Conservation (phyloP, 345 rosid species). For the Clarkia xantiana region DNA sequence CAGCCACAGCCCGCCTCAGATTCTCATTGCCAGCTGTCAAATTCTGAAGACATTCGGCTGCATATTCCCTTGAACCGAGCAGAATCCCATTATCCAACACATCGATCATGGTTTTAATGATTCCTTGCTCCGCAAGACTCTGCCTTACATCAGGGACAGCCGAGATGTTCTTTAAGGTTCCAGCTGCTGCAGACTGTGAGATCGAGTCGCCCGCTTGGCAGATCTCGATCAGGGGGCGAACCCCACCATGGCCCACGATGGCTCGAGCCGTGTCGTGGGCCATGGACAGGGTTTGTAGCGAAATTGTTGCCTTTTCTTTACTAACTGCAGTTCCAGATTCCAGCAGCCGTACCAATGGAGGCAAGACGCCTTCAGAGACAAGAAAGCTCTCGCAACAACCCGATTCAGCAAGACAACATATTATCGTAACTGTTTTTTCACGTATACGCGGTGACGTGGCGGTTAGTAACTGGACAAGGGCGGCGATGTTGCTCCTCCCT, state of each 20-base stretch:
- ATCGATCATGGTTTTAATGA: slow-evolving; percentile 54
- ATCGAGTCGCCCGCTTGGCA: slow-evolving; percentile 78
- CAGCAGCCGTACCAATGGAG: slow-evolving; percentile 71
- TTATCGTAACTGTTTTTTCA: slow-evolving; percentile 58
- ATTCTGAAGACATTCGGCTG: slow-evolving; percentile 86
- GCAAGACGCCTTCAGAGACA: slow-evolving; percentile 69
- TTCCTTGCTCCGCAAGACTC: slow-evolving; percentile 67
- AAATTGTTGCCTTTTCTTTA: slow-evolving; percentile 80
- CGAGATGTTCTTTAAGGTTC: slow-evolving; percentile 71
- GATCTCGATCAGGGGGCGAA: slow-evolving; percentile 55
- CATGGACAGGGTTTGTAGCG: slow-evolving; percentile 83
- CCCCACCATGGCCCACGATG: slow-evolving; percentile 74
- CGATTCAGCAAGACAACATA: slow-evolving; percentile 70
- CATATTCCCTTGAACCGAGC: slow-evolving; percentile 69
- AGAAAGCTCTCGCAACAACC: slow-evolving; percentile 83
- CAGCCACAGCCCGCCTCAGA: slow-evolving; percentile 39
- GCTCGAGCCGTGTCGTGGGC: slow-evolving; percentile 67
- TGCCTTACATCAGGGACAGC: slow-evolving; percentile 77
- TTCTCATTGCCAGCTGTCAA: slow-evolving; percentile 68
- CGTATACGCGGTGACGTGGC: slow-evolving; percentile 67
- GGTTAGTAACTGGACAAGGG: slow-evolving; percentile 59
- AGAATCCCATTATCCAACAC: slow-evolving; percentile 62
- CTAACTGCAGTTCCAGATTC: slow-evolving; percentile 66
- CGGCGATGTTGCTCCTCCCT: slow-evolving; percentile 56
- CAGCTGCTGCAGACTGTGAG: slow-evolving; percentile 72